Evolutionary conservation across 495 filamentous ascomycete species (phyloP).

Genomic region (Apodospora peruviana): DNA sequence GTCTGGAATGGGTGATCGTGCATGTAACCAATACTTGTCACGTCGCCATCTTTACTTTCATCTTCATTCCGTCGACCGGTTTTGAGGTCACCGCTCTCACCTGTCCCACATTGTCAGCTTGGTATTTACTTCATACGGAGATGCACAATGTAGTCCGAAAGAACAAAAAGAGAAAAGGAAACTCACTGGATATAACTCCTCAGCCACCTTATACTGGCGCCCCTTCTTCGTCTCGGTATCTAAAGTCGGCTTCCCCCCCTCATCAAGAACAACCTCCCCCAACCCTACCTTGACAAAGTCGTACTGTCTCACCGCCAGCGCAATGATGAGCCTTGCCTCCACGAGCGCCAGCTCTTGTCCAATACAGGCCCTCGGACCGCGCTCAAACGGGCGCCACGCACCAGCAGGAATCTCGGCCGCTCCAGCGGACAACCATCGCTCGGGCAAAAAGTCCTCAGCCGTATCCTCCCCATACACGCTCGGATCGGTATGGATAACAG

Average conservation of each 20-base stretch:
- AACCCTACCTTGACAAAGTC: constrained; percentile 27
- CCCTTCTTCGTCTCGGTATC: constrained; percentile 18
- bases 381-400: constrained; percentile 45
- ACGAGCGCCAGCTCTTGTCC: constrained; percentile 44
- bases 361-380: constrained; percentile 46
- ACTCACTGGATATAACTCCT: constrained; percentile 36
- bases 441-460: constrained; percentile 48
- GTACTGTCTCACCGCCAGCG: constrained; percentile 22
- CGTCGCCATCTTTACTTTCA: constrained; percentile 8
- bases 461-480: constrained; percentile 47
- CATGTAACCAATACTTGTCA: no score
- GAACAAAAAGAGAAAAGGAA: no score
- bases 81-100: constrained; percentile 13
- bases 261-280: constrained; percentile 16
- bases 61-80: constrained; percentile 19
- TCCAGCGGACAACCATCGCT: constrained; percentile 47
- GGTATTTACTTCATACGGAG: no score
- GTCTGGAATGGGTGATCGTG: no score
- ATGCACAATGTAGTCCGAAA: no score
- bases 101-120: no score
- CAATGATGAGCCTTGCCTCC: constrained; percentile 20
- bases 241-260: constrained; percentile 23
- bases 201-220: constrained; percentile 26
- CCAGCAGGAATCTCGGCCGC: constrained; percentile 8
- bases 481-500: constrained; percentile 51